phyloP scores from a whole-genome alignment of 2,329 filamentous ascomycete species.

The Emergomyces orientalis region DNA sequence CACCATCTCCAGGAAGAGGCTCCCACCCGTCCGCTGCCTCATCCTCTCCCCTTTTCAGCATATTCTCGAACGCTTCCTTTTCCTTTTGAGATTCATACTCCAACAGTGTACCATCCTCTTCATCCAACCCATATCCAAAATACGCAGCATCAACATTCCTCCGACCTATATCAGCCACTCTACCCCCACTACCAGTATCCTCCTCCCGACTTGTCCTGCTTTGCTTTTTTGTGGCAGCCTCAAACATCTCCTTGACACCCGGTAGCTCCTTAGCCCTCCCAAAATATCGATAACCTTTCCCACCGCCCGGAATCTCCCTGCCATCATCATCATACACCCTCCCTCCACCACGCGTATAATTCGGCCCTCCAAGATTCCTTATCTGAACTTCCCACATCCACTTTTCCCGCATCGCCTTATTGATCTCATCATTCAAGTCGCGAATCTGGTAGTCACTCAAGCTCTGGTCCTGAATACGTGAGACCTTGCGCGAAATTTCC shows the following conservation, averaged over 20 bases:
- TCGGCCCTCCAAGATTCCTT: slow-evolving; percentile 86
- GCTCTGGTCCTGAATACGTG: slow-evolving; percentile 82
- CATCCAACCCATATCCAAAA: slow-evolving; percentile 87
- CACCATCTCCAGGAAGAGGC: slow-evolving; percentile 73
- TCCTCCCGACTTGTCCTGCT: slow-evolving; percentile 60
- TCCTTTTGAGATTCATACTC: slow-evolving; percentile 78
- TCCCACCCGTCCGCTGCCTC: slow-evolving; percentile 63
- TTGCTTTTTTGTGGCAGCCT: slow-evolving; percentile 59
- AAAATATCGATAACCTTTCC: slow-evolving; percentile 91
- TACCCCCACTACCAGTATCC: slow-evolving; percentile 39
- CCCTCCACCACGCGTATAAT: slow-evolving; percentile 74
- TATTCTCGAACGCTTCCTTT: slow-evolving; percentile 62
- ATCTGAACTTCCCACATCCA: slow-evolving; percentile 99
- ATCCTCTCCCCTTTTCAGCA: slow-evolving; percentile 51
- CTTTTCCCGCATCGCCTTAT: slow-evolving; percentile 97
- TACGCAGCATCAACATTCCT: slow-evolving; percentile 85
- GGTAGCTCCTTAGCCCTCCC: slow-evolving; percentile 81
- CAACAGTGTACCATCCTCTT: slow-evolving; percentile 75
- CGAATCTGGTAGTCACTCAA: slow-evolving; percentile 96
- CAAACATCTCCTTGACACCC: slow-evolving; percentile 93
- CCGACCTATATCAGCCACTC: slow-evolving; percentile 36
- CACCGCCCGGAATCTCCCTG: slow-evolving; percentile 59
- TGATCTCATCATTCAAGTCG: slow-evolving; percentile 98
- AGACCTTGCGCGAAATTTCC: slow-evolving; percentile 93
- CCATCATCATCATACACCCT: slow-evolving; percentile 67